Evolutionary conservation across 2,329 filamentous ascomycete species (phyloP).

Genomic region (Cladophialophora carrionii): DNA sequence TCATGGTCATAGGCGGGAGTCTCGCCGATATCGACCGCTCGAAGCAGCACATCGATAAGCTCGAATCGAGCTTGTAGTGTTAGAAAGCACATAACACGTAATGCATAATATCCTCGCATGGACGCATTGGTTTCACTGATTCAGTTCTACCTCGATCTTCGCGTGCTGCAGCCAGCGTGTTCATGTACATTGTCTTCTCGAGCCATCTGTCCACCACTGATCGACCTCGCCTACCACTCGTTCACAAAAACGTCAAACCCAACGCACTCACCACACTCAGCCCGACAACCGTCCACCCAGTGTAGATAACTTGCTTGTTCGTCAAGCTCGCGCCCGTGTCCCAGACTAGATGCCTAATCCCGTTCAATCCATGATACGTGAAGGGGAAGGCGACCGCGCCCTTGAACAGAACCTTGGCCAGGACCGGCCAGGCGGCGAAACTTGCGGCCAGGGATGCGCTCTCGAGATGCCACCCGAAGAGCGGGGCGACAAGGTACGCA

Average conservation of each 20-base stretch:
- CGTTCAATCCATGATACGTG: slow-evolving; percentile 69
- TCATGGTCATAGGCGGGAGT: not conserved
- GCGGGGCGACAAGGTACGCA: slow-evolving; percentile 78
- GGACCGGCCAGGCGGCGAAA: slow-evolving; percentile 64
- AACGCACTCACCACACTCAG: slow-evolving; percentile 31
- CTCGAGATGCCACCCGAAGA: slow-evolving; percentile 72
- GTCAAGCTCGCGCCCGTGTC: slow-evolving; percentile 65
- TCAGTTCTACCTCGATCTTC: not conserved
- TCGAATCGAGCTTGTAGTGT: not conserved
- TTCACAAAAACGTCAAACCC: slow-evolving; percentile 31
- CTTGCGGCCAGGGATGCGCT: slow-evolving; percentile 65
- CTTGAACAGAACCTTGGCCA: slow-evolving; percentile 64
- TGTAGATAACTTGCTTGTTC: slow-evolving; percentile 63
- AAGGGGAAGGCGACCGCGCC: slow-evolving; percentile 64
- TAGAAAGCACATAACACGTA: not conserved
- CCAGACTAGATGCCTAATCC: slow-evolving; percentile 73
- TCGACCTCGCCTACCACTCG: not conserved
- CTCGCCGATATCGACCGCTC: not conserved
- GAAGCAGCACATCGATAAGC: not conserved
- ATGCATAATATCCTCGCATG: not conserved
- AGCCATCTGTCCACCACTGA: not conserved
- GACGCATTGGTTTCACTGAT: not conserved
- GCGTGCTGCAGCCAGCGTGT: not conserved
- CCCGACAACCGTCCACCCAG: slow-evolving; percentile 36
- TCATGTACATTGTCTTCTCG: slow-evolving; percentile 15